phyloP scores from a whole-genome alignment of 2,329 filamentous ascomycete species.

The Leptographium flavum region DNA sequence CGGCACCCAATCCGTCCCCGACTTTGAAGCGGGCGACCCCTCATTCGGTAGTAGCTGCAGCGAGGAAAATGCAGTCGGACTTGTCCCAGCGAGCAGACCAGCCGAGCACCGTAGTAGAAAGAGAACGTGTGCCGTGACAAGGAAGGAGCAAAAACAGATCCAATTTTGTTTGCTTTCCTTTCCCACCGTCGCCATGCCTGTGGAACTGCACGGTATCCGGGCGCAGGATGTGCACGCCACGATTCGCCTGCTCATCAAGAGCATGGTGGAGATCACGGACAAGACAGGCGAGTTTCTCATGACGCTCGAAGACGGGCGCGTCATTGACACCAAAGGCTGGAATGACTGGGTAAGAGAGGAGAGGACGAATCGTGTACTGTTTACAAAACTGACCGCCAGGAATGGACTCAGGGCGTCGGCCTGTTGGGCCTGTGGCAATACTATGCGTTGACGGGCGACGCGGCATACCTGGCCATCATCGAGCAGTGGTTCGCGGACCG shows the following conservation, averaged over 20 bases:
- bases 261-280: constrained; percentile 66
- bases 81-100: too few species aligned
- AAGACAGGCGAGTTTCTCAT: constrained; percentile 60
- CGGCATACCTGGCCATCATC: constrained; percentile 48
- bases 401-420: constrained; percentile 70
- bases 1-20: too few species aligned
- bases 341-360: constrained; percentile 43
- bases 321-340: constrained; percentile 79
- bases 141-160: too few species aligned
- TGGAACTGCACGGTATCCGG: constrained; percentile 29
- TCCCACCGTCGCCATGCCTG: constrained; percentile 20
- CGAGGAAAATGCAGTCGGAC: too few species aligned
- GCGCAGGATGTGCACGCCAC: constrained; percentile 34
- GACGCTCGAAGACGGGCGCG: constrained; percentile 53
- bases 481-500: constrained; percentile 59
- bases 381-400: constrained; percentile 15
- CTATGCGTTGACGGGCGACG: constrained; percentile 55
- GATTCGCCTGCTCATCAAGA: constrained; percentile 54
- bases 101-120: too few species aligned
- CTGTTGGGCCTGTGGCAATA: constrained; percentile 75
- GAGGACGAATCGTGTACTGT: too few species aligned
- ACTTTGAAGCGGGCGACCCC: too few species aligned
- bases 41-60: too few species aligned
- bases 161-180: not conserved
- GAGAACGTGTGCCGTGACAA: too few species aligned